Evolutionary conservation across 2,329 filamentous ascomycete species (phyloP).

Genomic region (Achaetomium macrosporum): DNA sequence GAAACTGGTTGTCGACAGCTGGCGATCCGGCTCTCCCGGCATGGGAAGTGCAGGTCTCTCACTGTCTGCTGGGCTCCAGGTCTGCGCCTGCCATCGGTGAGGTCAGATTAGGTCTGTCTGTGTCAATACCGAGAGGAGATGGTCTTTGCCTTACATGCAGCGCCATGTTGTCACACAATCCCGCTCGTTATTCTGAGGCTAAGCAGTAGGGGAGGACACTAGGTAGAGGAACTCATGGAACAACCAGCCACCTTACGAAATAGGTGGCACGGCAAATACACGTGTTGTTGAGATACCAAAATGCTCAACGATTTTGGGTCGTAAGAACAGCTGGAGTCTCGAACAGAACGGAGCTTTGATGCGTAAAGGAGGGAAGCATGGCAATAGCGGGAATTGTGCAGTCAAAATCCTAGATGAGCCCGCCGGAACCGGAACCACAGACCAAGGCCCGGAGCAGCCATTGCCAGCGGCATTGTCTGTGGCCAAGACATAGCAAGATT

Average conservation of each 20-base stretch:
- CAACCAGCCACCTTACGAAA: too few relatives aligned
- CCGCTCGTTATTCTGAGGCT: neutral
- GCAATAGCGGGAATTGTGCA: neutral
- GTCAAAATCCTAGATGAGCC: slow-evolving; percentile 3
- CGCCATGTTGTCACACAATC: neutral
- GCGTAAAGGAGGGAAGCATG: neutral
- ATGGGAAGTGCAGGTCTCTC: slow-evolving; percentile 5
- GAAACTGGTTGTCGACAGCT: slow-evolving; percentile 8
- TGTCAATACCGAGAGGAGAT: neutral
- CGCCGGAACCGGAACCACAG: neutral
- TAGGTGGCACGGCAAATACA: too few relatives aligned
- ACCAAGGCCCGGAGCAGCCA: neutral
- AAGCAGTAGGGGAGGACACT: too few relatives aligned
- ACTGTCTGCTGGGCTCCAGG: slow-evolving; percentile 9
- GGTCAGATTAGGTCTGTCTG: neutral
- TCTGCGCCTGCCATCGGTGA: slow-evolving; percentile 3
- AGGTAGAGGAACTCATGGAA: too few relatives aligned
- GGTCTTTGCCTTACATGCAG: neutral
- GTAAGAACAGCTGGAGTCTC: neutral
- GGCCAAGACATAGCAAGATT: slow-evolving; percentile 8
- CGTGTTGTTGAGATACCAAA: neutral
- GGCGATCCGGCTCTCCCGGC: slow-evolving; percentile 3
- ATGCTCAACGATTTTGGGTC: neutral
- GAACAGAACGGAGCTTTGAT: neutral
- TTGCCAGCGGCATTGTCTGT: neutral